These are phyloP conservation scores for Tuber brumale DNA, from an alignment of 495 filamentous ascomycete genomes.

Conservation along the genomic window DNA sequence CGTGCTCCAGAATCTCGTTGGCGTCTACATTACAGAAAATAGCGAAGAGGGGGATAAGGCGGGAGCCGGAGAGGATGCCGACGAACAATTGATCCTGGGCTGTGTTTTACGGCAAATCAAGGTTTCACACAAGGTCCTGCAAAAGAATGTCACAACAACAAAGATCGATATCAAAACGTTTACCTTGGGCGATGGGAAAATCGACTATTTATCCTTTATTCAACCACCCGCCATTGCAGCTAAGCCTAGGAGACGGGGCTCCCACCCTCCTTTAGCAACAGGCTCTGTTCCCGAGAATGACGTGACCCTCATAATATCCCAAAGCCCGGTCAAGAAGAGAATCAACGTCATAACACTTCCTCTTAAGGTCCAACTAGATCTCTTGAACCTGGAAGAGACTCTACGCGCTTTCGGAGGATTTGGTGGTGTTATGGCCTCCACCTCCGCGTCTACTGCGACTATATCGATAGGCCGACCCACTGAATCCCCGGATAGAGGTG, in stretches of 20 bases:
- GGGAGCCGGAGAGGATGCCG: conserved; percentile 44
- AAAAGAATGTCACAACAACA: conserved; percentile 42
- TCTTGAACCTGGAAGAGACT: conserved; percentile 76
- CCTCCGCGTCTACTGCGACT: conserved; percentile 66
- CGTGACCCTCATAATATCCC: conserved; percentile 56
- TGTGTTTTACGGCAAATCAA: conserved; percentile 47
- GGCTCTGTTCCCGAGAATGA: conserved; percentile 50
- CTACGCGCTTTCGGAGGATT: conserved; percentile 85
- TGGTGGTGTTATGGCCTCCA: conserved; percentile 81
- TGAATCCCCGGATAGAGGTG: conserved; percentile 54
- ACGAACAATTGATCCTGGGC: conserved; percentile 46
- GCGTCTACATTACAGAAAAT: conserved; percentile 39
- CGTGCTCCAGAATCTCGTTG: conserved; percentile 50
- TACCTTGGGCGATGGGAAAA: conserved; percentile 63
- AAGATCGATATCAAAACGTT: conserved; percentile 58
- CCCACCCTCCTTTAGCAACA: conserved; percentile 50
- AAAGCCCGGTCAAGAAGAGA: conserved; percentile 50
- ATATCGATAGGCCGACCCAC: conserved; percentile 46
- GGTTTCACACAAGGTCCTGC: conserved; percentile 41
- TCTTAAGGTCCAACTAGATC: conserved; percentile 66
- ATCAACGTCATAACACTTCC: conserved; percentile 76
- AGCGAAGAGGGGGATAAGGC: conserved; percentile 15
- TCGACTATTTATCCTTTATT: conserved; percentile 69
- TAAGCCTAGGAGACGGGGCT: conserved; percentile 59
- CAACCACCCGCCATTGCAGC: conserved; percentile 28